These are phyloP conservation scores for Acidomyces sp. DNA, from an alignment of 495 filamentous ascomycete species.

Conservation along the genomic window DNA sequence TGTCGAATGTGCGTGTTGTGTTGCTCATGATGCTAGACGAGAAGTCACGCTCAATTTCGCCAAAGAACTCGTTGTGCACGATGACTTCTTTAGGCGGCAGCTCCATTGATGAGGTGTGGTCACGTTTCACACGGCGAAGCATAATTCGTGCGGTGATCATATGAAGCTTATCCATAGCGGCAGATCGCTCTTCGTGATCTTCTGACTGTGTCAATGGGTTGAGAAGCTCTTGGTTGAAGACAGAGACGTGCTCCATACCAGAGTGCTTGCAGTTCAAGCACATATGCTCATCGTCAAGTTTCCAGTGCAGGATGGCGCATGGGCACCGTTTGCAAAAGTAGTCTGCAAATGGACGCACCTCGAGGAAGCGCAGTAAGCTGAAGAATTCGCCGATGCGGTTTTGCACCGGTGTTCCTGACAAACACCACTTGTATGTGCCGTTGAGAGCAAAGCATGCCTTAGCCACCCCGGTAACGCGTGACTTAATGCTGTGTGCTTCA, in stretches of 20 bases:
- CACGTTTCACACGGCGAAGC: constrained; percentile 82
- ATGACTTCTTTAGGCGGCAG: constrained; percentile 87
- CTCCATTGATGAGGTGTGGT: constrained; percentile 86
- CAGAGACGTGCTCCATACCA: constrained; percentile 75
- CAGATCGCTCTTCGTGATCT: constrained; percentile 40
- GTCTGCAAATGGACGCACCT: constrained; percentile 73
- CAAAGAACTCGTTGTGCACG: constrained; percentile 79
- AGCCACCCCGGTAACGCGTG: constrained; percentile 74
- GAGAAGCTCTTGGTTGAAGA: constrained; percentile 91
- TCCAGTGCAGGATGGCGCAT: constrained; percentile 76
- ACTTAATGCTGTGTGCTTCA: constrained; percentile 94
- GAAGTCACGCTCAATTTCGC: constrained; percentile 87
- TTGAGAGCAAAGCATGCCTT: constrained; percentile 84
- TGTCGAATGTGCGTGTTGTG: constrained; percentile 75
- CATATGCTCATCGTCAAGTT: constrained; percentile 48
- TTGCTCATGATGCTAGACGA: constrained; percentile 91
- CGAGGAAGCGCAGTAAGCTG: constrained; percentile 79
- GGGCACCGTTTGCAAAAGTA: constrained; percentile 81
- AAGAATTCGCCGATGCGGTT: constrained; percentile 97
- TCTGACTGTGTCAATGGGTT: constrained; percentile 53
- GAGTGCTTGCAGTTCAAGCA: constrained; percentile 53
- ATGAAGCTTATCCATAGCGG: constrained; percentile 66
- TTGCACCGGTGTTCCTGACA: constrained; percentile 87
- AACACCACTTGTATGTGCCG: constrained; percentile 81
- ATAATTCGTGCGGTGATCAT: constrained; percentile 82